phyloP scores from a whole-genome alignment of 176 grass and related monocot species.

The Oryza meridionalis region DNA sequence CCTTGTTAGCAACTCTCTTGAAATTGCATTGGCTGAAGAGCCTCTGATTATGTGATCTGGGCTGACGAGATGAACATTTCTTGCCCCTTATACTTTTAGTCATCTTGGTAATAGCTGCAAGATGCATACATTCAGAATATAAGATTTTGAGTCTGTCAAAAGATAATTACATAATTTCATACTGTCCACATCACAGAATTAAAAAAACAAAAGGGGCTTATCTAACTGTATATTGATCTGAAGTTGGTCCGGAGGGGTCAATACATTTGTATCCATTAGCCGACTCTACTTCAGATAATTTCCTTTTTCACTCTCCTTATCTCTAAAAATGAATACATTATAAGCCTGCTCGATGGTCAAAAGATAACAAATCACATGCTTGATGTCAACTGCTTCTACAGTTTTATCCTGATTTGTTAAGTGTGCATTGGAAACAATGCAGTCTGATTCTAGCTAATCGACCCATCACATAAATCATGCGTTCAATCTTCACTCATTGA shows the following conservation, averaged over 20 bases:
- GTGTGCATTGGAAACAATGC: not conserved
- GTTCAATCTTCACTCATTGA: not conserved
- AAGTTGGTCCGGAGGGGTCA: not conserved
- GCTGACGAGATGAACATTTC: slow-evolving; percentile 29
- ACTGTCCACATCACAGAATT: slow-evolving; percentile 3
- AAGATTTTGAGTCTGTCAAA: not conserved
- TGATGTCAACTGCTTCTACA: not conserved
- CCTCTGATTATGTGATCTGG: slow-evolving; percentile 32
- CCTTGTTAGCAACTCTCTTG: slow-evolving; percentile 39
- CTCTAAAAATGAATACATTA: not conserved
- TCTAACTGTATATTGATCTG: not conserved
- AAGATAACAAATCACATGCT: not conserved
- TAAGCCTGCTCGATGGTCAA: not conserved
- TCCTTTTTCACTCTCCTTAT: not conserved
- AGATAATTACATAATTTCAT: slow-evolving; percentile 5
- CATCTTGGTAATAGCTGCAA: slow-evolving; percentile 57
- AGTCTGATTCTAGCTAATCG: not conserved
- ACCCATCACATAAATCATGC: slow-evolving; percentile 1
- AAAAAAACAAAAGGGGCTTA: not conserved
- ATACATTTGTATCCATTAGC: not conserved
- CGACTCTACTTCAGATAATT: not conserved
- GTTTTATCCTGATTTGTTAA: not conserved
- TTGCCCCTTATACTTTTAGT: slow-evolving; percentile 39
- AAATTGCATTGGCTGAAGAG: slow-evolving; percentile 16
- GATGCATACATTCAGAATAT: not conserved